These are phyloP conservation scores for Raphidocelis subcapitata DNA, from an alignment of 139 green algal genomes.

Conservation along the genomic window DNA sequence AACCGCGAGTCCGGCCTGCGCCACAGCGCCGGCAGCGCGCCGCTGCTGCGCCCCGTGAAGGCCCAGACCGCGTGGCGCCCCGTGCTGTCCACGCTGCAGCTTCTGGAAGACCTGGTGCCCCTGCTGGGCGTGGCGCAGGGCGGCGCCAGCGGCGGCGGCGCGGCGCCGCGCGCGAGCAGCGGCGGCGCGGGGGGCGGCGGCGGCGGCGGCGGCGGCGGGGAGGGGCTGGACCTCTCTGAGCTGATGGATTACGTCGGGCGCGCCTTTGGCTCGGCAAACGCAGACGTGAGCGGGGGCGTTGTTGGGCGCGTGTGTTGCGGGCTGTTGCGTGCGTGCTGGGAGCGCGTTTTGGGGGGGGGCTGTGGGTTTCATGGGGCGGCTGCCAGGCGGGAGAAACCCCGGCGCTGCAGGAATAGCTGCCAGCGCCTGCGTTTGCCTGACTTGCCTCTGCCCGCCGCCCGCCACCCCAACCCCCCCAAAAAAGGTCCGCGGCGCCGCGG, in stretches of 20 bases:
- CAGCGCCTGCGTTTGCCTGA: too few species aligned
- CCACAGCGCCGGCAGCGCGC: too few species aligned
- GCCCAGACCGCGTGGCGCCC: slow-evolving; percentile 67
- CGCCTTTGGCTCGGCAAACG: slow-evolving; percentile 65
- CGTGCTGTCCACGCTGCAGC: slow-evolving; percentile 62
- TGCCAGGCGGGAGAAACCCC: too few species aligned
- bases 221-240: slow-evolving; percentile 66
- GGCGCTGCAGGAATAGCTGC: too few species aligned
- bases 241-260: slow-evolving; percentile 79
- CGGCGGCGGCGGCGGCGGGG: slow-evolving; percentile 3
- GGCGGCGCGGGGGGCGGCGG: background rate
- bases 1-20: slow-evolving; percentile 13
- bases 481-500: slow-evolving; percentile 52
- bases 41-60: slow-evolving; percentile 54
- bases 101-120: slow-evolving; percentile 70
- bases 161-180: background rate
- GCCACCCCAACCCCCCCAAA: too few species aligned
- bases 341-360: too few species aligned
- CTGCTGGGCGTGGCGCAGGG: slow-evolving; percentile 45
- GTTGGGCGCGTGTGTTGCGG: too few species aligned
- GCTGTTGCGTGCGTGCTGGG: too few species aligned
- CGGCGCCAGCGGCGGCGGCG: background rate
- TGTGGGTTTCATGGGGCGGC: too few species aligned
- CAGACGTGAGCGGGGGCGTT: slow-evolving; percentile 50
- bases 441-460: too few species aligned